Percentiles rank a stretch among this genome's conserved stretches.
Evolutionary conservation across 371 early-diverging fungal genomes (phyloP).

Genomic region (Dinochytrium kinnereticum): DNA sequence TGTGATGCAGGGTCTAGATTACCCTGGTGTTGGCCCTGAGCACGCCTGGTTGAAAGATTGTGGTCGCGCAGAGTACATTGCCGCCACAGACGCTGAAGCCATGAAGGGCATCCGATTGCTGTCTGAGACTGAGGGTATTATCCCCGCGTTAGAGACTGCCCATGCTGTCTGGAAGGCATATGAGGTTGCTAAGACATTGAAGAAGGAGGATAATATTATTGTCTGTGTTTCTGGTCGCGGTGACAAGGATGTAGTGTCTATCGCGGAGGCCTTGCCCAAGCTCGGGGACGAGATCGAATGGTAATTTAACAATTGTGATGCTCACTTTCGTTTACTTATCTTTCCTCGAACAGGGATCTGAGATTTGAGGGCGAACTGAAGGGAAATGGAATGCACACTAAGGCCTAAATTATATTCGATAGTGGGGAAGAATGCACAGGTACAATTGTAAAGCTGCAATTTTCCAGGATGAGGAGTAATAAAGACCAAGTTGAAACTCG

Average conservation of each 20-base stretch:
- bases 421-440: no score
- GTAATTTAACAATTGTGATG: no score
- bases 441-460: no score
- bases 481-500: no score
- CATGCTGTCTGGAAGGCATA: constrained; percentile 90
- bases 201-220: constrained; percentile 82
- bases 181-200: constrained; percentile 77
- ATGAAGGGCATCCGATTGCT: constrained; percentile 86
- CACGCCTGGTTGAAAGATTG: constrained; percentile 90
- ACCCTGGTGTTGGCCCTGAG: constrained; percentile 97
- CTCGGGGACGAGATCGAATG: constrained; percentile 93
- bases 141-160: constrained; percentile 93
- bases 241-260: constrained; percentile 96
- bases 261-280: constrained; percentile 87
- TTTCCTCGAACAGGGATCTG: background rate
- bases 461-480: no score
- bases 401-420: no score
- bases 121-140: constrained; percentile 89
- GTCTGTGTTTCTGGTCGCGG: constrained; percentile 94
- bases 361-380: constrained; percentile 3
- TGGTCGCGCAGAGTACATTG: constrained; percentile 70
- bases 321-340: background rate
- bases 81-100: constrained; percentile 85
- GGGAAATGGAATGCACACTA: background rate
- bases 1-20: constrained; percentile 81